phyloP scores from a whole-genome alignment of 1,284 basidiomycete species.

The Tilletia setariae region DNA sequence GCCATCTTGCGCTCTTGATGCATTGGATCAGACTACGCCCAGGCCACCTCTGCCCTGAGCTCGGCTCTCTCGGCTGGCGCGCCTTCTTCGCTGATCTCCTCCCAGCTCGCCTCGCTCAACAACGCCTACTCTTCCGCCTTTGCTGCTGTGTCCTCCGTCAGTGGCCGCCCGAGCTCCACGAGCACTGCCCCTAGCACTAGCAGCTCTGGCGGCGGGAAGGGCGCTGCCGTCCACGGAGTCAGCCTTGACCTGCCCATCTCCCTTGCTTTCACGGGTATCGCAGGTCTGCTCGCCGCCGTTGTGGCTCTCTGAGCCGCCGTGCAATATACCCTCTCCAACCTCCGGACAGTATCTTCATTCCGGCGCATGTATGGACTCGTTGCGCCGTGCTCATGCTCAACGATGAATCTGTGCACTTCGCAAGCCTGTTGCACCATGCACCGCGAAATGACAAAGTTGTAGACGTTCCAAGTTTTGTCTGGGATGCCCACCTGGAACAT shows the following conservation, averaged over 20 bases:
- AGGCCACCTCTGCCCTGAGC: slow-evolving; percentile 9
- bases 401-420: too few species aligned
- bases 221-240: neutral
- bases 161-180: neutral
- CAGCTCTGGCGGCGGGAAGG: neutral
- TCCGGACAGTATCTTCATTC: neutral
- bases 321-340: neutral
- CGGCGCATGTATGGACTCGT: neutral
- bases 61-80: neutral
- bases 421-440: too few species aligned
- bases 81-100: neutral
- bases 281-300: slow-evolving; percentile 9
- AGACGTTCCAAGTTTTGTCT: too few species aligned
- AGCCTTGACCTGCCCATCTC: slow-evolving; percentile 13
- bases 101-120: neutral
- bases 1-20: too few species aligned
- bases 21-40: slow-evolving; percentile 5
- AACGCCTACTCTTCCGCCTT: neutral
- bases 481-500: too few species aligned
- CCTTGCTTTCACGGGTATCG: slow-evolving; percentile 6
- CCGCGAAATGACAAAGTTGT: too few species aligned
- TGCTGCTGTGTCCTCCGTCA: neutral
- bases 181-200: neutral
- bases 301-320: neutral
- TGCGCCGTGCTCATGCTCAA: too few species aligned